Base-by-base conservation (phyloP, 2,329 filamentous ascomycete species). In the Biscogniauxia mediterranea region DNA sequence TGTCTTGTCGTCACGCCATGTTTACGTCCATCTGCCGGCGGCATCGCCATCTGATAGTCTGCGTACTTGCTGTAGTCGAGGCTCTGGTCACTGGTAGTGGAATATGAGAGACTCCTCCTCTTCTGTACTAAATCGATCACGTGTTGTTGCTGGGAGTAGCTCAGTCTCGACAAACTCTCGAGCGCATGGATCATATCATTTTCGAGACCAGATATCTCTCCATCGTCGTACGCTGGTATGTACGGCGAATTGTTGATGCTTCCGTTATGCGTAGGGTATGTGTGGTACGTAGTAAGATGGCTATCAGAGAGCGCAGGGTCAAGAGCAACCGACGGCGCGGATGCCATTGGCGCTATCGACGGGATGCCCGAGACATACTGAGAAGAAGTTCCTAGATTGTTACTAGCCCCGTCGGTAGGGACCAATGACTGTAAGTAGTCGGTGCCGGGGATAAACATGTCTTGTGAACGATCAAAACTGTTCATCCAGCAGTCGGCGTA, bases 141-240 rank as follows among this genome's bases (percentile, higher is more conserved):
- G 4, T 72, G 66, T 55, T 68, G 66, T 52, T 70, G 70, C 32
- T 71, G 70, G 42, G 57, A 61, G 25, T 67, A 60, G 38, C 56
- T 69, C 54, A 68, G 61, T 50, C 58, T 61, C 21, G 66, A 67
- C 51, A 72, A 65, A 25, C 64, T 68, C 21, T 71, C 65, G 11
- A 72, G 64, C 1, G 70, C 67, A 21, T 59, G 55, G 52, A 69
- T 56, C 61, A 69, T 65, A 54, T 69, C 65, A 11, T 64, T 59
- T 28, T 66, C 65, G 6, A 68, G 59, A 4, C 60, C 65, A 4
- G 62, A 58, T 11, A 67, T 38, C 46, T 67, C 63, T 11, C 62
- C 65, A 6, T 64, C 57, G 13, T 61, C 62, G 49, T 65, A 68
- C 9, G 38, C 57, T 2, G 57, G 49, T 3, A 62, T 21, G 19